Conservation (phyloP, 192 early-diverging fungal genomes). For the Coemansia sp. region DNA sequence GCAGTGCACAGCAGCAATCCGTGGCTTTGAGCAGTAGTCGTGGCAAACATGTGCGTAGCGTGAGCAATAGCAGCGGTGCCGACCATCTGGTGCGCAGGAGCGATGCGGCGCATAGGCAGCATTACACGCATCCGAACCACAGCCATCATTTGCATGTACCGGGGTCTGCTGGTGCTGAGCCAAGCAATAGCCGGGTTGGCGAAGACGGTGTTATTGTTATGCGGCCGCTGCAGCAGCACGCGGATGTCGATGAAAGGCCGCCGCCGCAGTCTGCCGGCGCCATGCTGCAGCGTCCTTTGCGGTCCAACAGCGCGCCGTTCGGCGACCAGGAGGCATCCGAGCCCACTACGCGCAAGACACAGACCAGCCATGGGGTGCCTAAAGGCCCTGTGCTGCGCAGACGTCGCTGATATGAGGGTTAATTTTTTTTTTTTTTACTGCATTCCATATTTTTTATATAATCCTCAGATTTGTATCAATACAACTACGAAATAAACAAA, state of each 20-base stretch:
- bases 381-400: neutral
- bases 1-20: neutral
- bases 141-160: neutral
- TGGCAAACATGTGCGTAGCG: constrained; percentile 24
- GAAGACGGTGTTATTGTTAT: neutral
- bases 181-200: neutral
- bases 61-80: constrained; percentile 12
- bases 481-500: too few relatives aligned
- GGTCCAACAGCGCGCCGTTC: constrained; percentile 10
- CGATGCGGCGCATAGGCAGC: neutral
- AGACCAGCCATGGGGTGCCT: neutral
- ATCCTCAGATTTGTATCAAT: too few relatives aligned
- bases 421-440: neutral
- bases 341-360: neutral
- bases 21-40: neutral
- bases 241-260: neutral
- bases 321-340: neutral
- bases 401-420: neutral
- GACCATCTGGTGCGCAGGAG: neutral
- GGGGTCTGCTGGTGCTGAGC: neutral
- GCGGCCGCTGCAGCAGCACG: constrained; percentile 5
- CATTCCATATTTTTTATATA: neutral
- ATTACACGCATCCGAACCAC: neutral
- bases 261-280: neutral
- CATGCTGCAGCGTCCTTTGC: neutral